Evolutionary conservation across 2,329 filamentous ascomycete species (phyloP).

Genomic region (Diaporthe sp.): DNA sequence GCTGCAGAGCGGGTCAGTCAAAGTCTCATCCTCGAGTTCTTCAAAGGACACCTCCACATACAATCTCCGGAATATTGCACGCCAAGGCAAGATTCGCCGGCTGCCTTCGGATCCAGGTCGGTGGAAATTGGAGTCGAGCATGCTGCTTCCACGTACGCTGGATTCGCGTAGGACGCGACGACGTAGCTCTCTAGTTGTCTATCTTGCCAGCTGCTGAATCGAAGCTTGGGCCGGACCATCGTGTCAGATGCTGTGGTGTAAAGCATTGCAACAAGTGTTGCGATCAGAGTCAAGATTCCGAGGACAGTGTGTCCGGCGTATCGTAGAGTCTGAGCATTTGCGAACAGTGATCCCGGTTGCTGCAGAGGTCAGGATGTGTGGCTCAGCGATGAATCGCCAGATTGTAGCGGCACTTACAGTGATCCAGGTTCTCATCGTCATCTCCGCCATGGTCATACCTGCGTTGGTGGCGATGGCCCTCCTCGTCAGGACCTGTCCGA

Average conservation of each 20-base stretch:
- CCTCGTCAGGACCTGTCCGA: constrained; percentile 81
- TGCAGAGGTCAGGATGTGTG: constrained; percentile 32
- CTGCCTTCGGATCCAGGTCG: constrained; percentile 40
- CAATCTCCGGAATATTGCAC: constrained; percentile 77
- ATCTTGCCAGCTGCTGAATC: constrained; percentile 65
- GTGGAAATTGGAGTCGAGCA: constrained; percentile 76
- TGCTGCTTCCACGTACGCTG: constrained; percentile 62
- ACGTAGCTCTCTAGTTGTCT: constrained; percentile 68
- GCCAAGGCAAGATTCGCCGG: constrained; percentile 71
- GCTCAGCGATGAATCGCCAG: background rate
- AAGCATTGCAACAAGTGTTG: constrained; percentile 75
- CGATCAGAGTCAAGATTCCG: constrained; percentile 73
- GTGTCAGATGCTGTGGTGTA: constrained; percentile 84
- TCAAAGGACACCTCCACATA: constrained; percentile 42
- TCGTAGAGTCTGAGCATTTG: constrained; percentile 74
- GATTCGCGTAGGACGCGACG: constrained; percentile 73
- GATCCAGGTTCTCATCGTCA: constrained; percentile 83
- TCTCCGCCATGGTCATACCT: constrained; percentile 80
- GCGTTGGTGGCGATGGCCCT: constrained; percentile 72
- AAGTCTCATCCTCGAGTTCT: background rate
- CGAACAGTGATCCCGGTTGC: constrained; percentile 79
- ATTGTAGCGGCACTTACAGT: constrained; percentile 52
- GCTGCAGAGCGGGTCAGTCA: constrained; percentile 47
- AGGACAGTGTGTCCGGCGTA: constrained; percentile 74
- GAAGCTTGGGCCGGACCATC: constrained; percentile 79